Evolutionary conservation across 2,329 filamentous ascomycete genomes (phyloP).

Genomic region (Xylaria sp.): DNA sequence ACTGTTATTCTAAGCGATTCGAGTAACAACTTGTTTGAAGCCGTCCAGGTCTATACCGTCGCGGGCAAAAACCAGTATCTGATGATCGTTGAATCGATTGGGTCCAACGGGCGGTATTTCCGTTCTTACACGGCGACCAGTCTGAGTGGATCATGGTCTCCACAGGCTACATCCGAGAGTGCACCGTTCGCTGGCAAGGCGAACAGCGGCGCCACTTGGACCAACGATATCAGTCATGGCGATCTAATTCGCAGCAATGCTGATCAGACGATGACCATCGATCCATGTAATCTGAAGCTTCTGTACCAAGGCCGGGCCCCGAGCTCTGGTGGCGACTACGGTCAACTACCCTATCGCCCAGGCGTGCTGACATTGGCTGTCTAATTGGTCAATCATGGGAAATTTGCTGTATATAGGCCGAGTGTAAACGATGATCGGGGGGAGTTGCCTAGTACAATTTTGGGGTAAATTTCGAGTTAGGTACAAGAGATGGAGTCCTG

Average conservation of each 20-base stretch:
- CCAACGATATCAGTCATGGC: constrained; percentile 70
- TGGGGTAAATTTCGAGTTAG: too few relatives aligned
- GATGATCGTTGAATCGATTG: constrained; percentile 71
- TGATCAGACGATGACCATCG: constrained; percentile 67
- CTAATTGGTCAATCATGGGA: neutral
- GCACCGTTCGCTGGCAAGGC: constrained; percentile 70
- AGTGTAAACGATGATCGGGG: neutral
- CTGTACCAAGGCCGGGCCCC: constrained; percentile 66
- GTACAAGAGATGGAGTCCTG: too few relatives aligned
- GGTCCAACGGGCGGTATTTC: constrained; percentile 65
- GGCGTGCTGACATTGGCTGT: constrained; percentile 54
- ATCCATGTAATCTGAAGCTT: constrained; percentile 68
- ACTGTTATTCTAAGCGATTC: constrained; percentile 59
- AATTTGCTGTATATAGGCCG: neutral
- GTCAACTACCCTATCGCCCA: constrained; percentile 58
- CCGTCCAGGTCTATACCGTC: constrained; percentile 69
- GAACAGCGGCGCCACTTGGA: constrained; percentile 69
- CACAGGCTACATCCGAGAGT: constrained; percentile 60
- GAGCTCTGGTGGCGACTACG: constrained; percentile 53
- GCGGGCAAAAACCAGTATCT: constrained; percentile 61
- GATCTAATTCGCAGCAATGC: constrained; percentile 61
- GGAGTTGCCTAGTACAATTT: neutral
- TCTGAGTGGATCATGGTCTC: constrained; percentile 63
- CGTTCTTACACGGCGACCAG: constrained; percentile 67
- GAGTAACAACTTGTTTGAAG: constrained; percentile 66